A percentile compares a stretch with the other conserved stretches of the same genome.
Conservation (phyloP, 257 asterid genomes). For the Scutellaria minor region DNA sequence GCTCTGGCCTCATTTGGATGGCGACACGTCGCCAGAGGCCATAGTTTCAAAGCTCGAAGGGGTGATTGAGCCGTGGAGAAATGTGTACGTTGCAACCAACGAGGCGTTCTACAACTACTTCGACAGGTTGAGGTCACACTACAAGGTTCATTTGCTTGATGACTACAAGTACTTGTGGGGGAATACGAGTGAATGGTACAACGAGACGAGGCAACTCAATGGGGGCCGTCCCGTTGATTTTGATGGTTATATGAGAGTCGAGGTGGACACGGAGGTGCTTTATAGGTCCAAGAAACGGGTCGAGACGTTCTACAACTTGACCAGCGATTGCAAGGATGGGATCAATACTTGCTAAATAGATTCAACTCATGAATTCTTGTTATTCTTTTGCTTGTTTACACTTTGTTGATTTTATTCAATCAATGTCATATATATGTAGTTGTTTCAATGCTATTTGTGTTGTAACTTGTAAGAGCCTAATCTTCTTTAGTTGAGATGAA, state of each 20-base stretch:
- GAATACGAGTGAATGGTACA: constrained; percentile 88
- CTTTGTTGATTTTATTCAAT: too few species aligned
- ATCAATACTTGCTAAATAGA: constrained; percentile 68
- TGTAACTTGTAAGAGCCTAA: too few species aligned
- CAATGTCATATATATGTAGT: background rate
- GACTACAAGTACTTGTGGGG: constrained; percentile 86
- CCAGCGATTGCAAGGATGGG: constrained; percentile 93
- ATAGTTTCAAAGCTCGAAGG: constrained; percentile 68
- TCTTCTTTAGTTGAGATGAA: too few species aligned
- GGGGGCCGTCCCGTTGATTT: constrained; percentile 77
- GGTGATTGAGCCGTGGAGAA: constrained; percentile 70
- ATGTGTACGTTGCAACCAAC: constrained; percentile 84
- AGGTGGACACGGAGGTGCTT: constrained; percentile 93
- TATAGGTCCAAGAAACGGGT: constrained; percentile 78
- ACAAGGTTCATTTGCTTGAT: constrained; percentile 86
- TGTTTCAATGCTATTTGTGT: background rate
- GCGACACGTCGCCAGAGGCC: constrained; percentile 89
- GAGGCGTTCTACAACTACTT: constrained; percentile 86
- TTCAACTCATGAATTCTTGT: constrained; percentile 9
- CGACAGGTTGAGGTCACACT: constrained; percentile 91
- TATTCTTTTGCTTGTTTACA: background rate
- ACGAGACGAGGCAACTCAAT: constrained; percentile 71
- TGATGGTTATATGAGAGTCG: constrained; percentile 95
- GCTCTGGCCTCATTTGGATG: constrained; percentile 86
- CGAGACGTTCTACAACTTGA: constrained; percentile 90